Percentiles rank a stretch among this genome's conserved stretches.
Evolutionary conservation across 176 grass and related monocot species (phyloP).

Genomic region (Bolboschoenus planiculmis): DNA sequence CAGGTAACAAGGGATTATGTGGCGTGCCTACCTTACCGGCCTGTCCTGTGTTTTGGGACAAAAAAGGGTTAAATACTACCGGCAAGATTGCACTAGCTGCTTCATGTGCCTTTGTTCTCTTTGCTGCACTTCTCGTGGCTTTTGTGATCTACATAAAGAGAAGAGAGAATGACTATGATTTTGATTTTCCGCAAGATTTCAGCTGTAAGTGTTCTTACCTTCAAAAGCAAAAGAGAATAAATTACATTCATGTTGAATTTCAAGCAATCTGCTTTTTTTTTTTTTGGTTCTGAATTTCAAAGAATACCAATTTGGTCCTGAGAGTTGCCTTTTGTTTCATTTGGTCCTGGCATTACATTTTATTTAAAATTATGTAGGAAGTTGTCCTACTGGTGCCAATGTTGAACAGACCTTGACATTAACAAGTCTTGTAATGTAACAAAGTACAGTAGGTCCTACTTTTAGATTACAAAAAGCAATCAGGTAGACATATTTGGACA

Average conservation of each 20-base stretch:
- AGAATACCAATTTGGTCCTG: not conserved
- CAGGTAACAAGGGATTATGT: conserved; percentile 92
- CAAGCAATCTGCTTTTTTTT: not conserved
- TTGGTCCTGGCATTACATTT: not conserved
- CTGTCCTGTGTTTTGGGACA: conserved; percentile 92
- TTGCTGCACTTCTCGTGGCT: conserved; percentile 61
- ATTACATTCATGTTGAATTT: not conserved
- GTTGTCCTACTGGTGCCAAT: not conserved
- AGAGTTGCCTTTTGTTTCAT: not conserved
- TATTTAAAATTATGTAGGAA: not conserved
- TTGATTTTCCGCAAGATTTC: conserved; percentile 96
- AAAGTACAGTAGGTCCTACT: not conserved
- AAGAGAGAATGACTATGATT: conserved; percentile 73
- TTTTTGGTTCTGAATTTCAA: not conserved
- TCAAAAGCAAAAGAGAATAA: not conserved
- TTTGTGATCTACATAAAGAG: conserved; percentile 85
- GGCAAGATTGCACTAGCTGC: conserved; percentile 85
- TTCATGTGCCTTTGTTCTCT: conserved; percentile 57
- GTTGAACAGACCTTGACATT: not conserved
- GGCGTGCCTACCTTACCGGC: conserved; percentile 82
- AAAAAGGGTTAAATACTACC: conserved; percentile 66
- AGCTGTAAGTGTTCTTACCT: conserved; percentile 53
- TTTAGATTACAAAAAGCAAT: not conserved
- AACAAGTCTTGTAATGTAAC: not conserved
- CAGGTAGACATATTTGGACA: not conserved